Conservation (phyloP, 371 early-diverging fungal genomes). For the Blakeslea trispora region DNA sequence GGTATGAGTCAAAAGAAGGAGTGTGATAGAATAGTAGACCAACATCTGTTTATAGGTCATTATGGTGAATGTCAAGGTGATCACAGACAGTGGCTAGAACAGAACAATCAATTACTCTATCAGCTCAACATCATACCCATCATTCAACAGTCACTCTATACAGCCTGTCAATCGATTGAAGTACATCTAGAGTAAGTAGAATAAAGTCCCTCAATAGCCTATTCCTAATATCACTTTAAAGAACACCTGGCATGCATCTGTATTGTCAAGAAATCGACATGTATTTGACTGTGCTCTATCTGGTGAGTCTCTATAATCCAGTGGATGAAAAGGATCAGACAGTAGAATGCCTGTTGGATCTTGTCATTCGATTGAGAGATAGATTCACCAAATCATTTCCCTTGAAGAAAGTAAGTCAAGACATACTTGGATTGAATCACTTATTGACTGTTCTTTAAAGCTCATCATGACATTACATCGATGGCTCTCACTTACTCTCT, state of each 20-base stretch:
- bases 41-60: slow-evolving; percentile 22
- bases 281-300: slow-evolving; percentile 60
- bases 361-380: slow-evolving; percentile 69
- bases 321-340: slow-evolving; percentile 32
- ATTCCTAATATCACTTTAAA: too few species aligned
- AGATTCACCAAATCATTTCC: slow-evolving; percentile 76
- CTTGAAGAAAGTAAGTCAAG: slow-evolving; percentile 70
- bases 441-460: slow-evolving; percentile 29
- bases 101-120: slow-evolving; percentile 51
- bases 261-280: slow-evolving; percentile 61
- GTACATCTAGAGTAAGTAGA: slow-evolving; percentile 21
- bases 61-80: slow-evolving; percentile 28
- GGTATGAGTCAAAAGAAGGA: too few species aligned
- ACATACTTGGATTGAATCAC: background rate
- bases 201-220: too few species aligned
- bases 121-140: slow-evolving; percentile 52
- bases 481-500: slow-evolving; percentile 59
- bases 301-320: slow-evolving; percentile 53
- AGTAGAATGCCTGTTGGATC: slow-evolving; percentile 63
- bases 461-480: slow-evolving; percentile 72
- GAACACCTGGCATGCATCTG: slow-evolving; percentile 6
- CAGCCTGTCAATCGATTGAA: slow-evolving; percentile 33
- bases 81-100: slow-evolving; percentile 48
- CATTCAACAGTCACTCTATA: slow-evolving; percentile 50
- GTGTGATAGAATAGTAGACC: background rate